Evolutionary conservation across 805 yeast genomes (phyloP), one percentile per base, ranked within the genome.

Genomic region (Barnettozyma salicaria): DNA sequence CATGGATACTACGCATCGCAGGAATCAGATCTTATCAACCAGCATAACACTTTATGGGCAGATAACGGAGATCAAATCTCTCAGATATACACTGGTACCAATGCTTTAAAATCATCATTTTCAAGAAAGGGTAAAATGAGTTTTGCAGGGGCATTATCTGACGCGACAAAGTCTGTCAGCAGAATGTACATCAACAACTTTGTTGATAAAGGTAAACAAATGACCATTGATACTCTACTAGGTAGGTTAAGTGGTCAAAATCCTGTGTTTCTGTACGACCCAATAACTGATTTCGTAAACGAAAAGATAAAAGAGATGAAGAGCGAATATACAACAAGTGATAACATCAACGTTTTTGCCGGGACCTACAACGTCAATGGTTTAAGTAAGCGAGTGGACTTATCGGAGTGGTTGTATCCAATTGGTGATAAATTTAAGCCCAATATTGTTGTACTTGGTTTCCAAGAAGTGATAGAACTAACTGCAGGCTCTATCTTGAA

Each of bases 61-160:
- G 96, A 92, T 58, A 92, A 92, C 59, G 99, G 98, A 39, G 98
- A 92, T 59, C 95, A 87, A 47, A 79, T 92, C 5, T 86, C 96
- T 3, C 94, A 86, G 56, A 90, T 92, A 13, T 92, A 92, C 60
- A 90, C 98, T 0, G 97, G 98, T 20, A 92, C 99, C 0, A 95
- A 95, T 43, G 99, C 99, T 0, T 68, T 92, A 44, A 92, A 92
- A 59, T 85, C 96, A 0, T 87, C 96, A 4, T 92, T 83, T 54
- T 85, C 97, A 2, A 74, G 99, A 55, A 80, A 85, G 20, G 98
- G 98, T 18, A 90, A 89, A 53, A 88, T 89, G 97, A 87, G 90
- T 30, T 63, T 92, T 37, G 97, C 97, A 0, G 97, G 97, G 24
- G 96, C 97, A 0, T 61, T 92, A n/a, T 83, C 96, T 0, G 99